A percentile compares a stretch with the other conserved stretches of the same genome.
phyloP scores from a whole-genome alignment of 768 basidiomycete genomes.

The Boletellus ananiceps region DNA sequence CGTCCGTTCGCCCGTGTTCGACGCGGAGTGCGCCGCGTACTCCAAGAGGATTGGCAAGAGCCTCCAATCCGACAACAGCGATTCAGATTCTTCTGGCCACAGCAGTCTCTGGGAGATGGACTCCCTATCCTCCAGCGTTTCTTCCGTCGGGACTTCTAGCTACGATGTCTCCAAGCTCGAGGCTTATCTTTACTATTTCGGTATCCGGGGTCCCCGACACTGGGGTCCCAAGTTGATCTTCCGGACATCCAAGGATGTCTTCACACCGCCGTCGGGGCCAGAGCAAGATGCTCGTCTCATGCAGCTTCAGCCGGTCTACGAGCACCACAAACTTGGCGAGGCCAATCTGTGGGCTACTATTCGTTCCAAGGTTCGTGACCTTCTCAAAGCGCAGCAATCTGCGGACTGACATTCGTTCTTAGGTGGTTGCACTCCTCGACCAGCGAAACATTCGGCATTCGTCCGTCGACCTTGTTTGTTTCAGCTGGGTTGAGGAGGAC shows the following conservation, averaged over 20 bases:
- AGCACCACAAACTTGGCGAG: constrained; percentile 4
- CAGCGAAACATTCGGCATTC: constrained; percentile 19
- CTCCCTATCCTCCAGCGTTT: too few relatives aligned
- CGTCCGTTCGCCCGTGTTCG: too few relatives aligned
- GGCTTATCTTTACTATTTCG: not conserved
- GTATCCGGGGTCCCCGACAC: not conserved
- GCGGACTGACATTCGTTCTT: constrained; percentile 30
- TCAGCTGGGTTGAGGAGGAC: not conserved
- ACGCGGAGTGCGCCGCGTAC: too few relatives aligned
- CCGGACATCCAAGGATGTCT: not conserved
- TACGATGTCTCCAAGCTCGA: not conserved
- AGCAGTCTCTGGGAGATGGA: too few relatives aligned
- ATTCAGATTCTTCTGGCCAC: too few relatives aligned
- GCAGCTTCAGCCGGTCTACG: not conserved
- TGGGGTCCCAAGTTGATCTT: not conserved
- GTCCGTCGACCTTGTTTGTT: constrained; percentile 20
- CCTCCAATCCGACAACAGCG: too few relatives aligned
- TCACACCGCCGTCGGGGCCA: not conserved
- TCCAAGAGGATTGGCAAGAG: too few relatives aligned
- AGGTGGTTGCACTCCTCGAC: constrained; percentile 30
- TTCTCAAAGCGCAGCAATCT: constrained; percentile 29
- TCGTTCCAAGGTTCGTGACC: constrained; percentile 32
- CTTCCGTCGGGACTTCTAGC: not conserved
- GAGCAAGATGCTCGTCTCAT: not conserved
- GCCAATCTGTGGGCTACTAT: constrained; percentile 29